Evolutionary conservation across 768 basidiomycete species (phyloP).

Genomic region (Russula lepida): DNA sequence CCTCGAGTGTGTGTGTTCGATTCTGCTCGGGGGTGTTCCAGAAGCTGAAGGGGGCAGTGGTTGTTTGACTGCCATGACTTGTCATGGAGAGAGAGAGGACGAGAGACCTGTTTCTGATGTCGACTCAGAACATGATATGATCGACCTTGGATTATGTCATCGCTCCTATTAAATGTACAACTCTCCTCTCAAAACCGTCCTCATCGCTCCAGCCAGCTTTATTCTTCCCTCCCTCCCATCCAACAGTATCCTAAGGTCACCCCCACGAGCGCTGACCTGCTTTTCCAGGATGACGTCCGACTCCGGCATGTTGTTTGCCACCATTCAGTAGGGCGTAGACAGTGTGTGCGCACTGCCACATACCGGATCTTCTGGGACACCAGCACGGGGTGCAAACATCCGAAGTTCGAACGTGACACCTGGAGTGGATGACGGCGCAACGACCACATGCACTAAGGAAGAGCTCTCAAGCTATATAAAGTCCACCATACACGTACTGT

Average conservation of each 20-base stretch:
- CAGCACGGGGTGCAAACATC: slow-evolving; percentile 25
- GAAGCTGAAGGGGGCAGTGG: slow-evolving; percentile 2
- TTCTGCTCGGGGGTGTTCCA: not conserved
- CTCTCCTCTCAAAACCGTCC: not conserved
- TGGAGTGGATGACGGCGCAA: slow-evolving; percentile 12
- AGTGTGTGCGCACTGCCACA: slow-evolving; percentile 27
- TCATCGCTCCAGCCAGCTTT: slow-evolving; percentile 1
- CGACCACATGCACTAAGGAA: slow-evolving; percentile 11
- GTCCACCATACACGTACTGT: not conserved
- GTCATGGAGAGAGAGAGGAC: not conserved
- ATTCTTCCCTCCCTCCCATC: not conserved
- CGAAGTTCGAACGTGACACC: slow-evolving; percentile 25
- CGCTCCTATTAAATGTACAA: not conserved
- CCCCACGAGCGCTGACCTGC: slow-evolving; percentile 16
- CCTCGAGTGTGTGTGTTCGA: not conserved
- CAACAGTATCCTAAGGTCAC: slow-evolving; percentile 4
- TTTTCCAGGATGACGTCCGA: not conserved
- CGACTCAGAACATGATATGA: not conserved
- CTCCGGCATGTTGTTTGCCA: not conserved
- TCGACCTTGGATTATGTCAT: slow-evolving; percentile 2
- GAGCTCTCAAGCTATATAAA: slow-evolving; percentile 2
- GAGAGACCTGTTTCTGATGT: not conserved
- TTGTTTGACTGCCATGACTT: slow-evolving; percentile 13
- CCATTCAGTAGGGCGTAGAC: slow-evolving; percentile 28
- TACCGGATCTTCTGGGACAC: slow-evolving; percentile 28